Evolutionary conservation across 345 rosid species (phyloP).

Genomic region (Melaleuca alternifolia): DNA sequence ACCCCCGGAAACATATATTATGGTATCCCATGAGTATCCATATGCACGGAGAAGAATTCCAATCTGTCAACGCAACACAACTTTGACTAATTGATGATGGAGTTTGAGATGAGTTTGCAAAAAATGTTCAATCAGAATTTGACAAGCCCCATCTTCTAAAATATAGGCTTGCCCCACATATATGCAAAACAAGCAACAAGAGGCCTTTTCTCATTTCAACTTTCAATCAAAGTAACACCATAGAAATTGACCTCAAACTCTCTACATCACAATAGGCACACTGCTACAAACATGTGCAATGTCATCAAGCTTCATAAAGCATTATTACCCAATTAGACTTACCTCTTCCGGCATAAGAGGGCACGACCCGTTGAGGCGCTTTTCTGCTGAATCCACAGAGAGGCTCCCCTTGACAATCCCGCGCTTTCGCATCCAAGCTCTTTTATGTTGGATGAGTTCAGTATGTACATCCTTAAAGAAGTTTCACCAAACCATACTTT

Average conservation of each 20-base stretch:
- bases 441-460: constrained; percentile 90
- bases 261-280: background rate
- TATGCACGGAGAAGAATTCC: constrained; percentile 93
- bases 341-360: constrained; percentile 98
- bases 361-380: constrained; percentile 68
- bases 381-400: constrained; percentile 45
- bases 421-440: constrained; percentile 89
- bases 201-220: background rate
- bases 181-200: background rate
- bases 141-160: background rate
- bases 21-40: constrained; percentile 86
- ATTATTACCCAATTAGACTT: background rate
- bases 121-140: background rate
- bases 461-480: constrained; percentile 79
- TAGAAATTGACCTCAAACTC: background rate
- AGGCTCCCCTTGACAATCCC: constrained; percentile 74
- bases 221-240: background rate
- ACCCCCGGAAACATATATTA: constrained; percentile 83
- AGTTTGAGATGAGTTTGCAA: background rate
- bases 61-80: constrained; percentile 32
- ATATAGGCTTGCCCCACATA: background rate
- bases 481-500: background rate
- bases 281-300: background rate
- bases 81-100: background rate
- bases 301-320: background rate